phyloP scores from a whole-genome alignment of 805 yeast genomes.

The Ogataea henricii region DNA sequence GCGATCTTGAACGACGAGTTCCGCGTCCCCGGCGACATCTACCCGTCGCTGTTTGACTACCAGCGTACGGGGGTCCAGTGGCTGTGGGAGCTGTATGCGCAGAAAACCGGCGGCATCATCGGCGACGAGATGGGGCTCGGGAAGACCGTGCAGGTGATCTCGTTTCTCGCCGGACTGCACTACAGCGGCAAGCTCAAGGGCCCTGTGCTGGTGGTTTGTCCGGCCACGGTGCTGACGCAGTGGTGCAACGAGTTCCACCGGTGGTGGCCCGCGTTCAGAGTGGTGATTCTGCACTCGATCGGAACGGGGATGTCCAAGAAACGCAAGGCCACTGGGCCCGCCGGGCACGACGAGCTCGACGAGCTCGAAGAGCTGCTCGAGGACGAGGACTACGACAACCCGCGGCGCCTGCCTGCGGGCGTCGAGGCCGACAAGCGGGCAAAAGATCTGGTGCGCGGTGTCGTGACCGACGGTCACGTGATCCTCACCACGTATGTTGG shows the following conservation, averaged over 20 bases:
- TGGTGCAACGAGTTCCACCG: constrained; percentile 96
- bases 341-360: constrained; percentile 52
- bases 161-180: constrained; percentile 89
- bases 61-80: constrained; percentile 97
- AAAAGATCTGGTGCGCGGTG: constrained; percentile 52
- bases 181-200: constrained; percentile 72
- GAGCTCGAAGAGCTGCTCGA: constrained; percentile 51
- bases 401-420: constrained; percentile 29
- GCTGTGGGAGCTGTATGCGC: constrained; percentile 92
- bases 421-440: constrained; percentile 33
- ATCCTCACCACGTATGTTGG: constrained; percentile 85
- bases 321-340: constrained; percentile 22
- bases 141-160: constrained; percentile 88
- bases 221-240: constrained; percentile 93
- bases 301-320: constrained; percentile 75
- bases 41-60: constrained; percentile 83
- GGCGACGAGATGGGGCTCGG: constrained; percentile 99
- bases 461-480: constrained; percentile 74
- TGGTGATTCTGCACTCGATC: constrained; percentile 85
- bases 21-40: constrained; percentile 86
- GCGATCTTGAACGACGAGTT: constrained; percentile 71
- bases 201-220: constrained; percentile 88
- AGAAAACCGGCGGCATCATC: constrained; percentile 89
- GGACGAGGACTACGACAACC: constrained; percentile 37
- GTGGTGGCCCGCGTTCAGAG: constrained; percentile 97